A percentile compares a stretch with the other conserved stretches of the same genome.
Evolutionary conservation across 768 basidiomycete genomes (phyloP).

Genomic region (Nidularia pulvinata): DNA sequence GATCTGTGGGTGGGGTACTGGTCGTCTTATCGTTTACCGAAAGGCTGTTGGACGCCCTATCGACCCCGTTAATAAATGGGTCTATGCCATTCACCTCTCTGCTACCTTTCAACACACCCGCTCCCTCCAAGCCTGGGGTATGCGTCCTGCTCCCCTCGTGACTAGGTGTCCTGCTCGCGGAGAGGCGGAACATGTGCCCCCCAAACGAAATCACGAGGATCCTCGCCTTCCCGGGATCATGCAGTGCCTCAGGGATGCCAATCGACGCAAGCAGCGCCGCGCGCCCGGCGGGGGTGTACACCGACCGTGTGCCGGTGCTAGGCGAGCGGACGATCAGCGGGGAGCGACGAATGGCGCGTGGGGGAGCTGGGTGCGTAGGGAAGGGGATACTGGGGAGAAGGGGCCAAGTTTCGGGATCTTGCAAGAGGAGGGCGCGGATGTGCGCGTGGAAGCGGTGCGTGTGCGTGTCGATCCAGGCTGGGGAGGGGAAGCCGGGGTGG

Average conservation of each 20-base stretch:
- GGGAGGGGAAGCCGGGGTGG: conserved; percentile 55
- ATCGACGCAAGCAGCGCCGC: conserved; percentile 50
- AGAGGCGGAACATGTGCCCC: conserved; percentile 65
- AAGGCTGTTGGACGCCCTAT: no score
- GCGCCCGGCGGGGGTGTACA: conserved; percentile 58
- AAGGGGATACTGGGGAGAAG: conserved; percentile 46
- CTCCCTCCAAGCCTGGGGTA: not conserved
- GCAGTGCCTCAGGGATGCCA: conserved; percentile 53
- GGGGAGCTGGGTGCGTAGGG: not conserved
- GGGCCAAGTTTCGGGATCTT: conserved; percentile 18
- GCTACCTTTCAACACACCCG: not conserved
- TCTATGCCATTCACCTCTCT: no score
- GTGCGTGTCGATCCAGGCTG: conserved; percentile 57
- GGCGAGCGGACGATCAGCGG: conserved; percentile 76
- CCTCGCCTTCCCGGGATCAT: conserved; percentile 47
- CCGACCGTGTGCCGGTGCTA: conserved; percentile 18
- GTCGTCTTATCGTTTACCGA: no score
- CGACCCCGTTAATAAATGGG: no score
- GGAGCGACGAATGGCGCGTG: conserved; percentile 32
- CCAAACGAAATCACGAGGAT: conserved; percentile 82
- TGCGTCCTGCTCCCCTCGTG: conserved; percentile 17
- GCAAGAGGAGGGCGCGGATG: conserved; percentile 40
- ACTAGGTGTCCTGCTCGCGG: conserved; percentile 31
- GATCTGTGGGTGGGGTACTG: no score
- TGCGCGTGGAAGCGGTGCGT: conserved; percentile 42